Base-by-base conservation (phyloP, 2,329 filamentous ascomycete genomes). In the Hypoxylon sp. region DNA sequence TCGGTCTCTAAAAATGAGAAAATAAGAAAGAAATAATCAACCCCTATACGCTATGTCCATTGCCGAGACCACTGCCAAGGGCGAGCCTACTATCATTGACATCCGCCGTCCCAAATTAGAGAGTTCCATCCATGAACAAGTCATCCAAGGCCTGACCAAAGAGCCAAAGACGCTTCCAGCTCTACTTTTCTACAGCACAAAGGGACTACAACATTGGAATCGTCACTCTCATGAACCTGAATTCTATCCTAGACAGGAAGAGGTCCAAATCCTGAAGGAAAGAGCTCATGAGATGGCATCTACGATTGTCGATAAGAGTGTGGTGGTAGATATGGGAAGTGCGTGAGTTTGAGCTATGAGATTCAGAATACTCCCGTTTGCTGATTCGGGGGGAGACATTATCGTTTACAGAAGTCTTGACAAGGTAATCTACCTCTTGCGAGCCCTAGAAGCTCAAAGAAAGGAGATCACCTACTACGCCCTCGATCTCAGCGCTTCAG, bases 391-490 rank as follows among this genome's bases (percentile, higher is more conserved):
- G 36, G 13, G 36, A 13, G 13, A 14, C 6, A n/a, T 41, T 14
- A 5, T 7, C 13, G 1, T 41, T 17, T n/a, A 41, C 13, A 41
- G 36, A 2, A 41, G 36, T 7, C 36, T 41, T 17, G 36, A 41
- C 13, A 41, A 41, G 13, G 36, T 41, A 41, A 41, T 41, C n/a
- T 41, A 41, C n/a, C 36, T 41, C 11, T 13, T 41, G n/a, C 13
- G n/a, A 14, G 36, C 36, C 13, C 28, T 30, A 19, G 25, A 52
- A 52, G 19, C 32, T n/a, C 50, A 52, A 25, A 36, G 19, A 21
- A 52, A 52, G 50, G 23, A 19, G 10, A 52, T 52, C 30, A 36
- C 11, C 32, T 52, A 52, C 32, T 52, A 52, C 19, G 50, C 50
- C 19, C 32, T 52, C 7, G 50, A 52, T 38, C 50, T 52, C 30